phyloP scores from a whole-genome alignment of 1,139 yeast genomes.

The Ogataea hybrid region DNA sequence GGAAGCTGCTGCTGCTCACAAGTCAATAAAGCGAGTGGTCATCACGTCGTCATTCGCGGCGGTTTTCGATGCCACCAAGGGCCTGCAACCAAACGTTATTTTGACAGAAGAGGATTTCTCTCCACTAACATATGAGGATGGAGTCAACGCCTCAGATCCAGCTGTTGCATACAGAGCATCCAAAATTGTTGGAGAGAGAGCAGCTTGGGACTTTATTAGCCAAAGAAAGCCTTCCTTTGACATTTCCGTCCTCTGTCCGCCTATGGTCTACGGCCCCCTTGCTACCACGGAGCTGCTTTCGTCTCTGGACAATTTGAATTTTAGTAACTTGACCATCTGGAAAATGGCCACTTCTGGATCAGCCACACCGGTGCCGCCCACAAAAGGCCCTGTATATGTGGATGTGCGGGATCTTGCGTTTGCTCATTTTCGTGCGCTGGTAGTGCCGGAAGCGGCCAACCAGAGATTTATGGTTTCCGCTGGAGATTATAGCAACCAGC shows the following conservation, averaged over 20 bases:
- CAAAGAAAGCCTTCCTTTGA: conserved; percentile 40
- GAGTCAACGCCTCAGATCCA: conserved; percentile 12
- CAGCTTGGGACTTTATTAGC: conserved; percentile 53
- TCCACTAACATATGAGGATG: conserved; percentile 19
- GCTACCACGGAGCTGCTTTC: conserved; percentile 28
- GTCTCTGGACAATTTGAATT: conserved; percentile 13
- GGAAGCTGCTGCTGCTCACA: conserved; percentile 31
- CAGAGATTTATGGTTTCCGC: conserved; percentile 24
- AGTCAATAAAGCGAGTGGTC: conserved; percentile 34
- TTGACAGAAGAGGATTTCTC: conserved; percentile 16
- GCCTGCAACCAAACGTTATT: conserved; percentile 16
- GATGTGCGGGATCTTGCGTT: conserved; percentile 30
- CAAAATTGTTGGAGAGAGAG: conserved; percentile 50
- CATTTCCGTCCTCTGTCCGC: conserved; percentile 48
- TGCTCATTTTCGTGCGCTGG: conserved; percentile 25
- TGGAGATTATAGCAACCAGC: conserved; percentile 30
- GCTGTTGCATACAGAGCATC: conserved; percentile 47
- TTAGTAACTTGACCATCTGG: conserved; percentile 17
- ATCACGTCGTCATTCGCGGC: conserved; percentile 37
- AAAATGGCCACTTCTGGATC: conserved; percentile 14
- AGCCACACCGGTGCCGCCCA: conserved; percentile 19
- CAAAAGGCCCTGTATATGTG: conserved; percentile 27
- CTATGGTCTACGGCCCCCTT: conserved; percentile 50
- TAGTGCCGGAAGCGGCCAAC: conserved; percentile 18
- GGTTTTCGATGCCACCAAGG: conserved; percentile 19